phyloP scores from a whole-genome alignment of 805 yeast genomes.

The Kodamaea neixiangensis region DNA sequence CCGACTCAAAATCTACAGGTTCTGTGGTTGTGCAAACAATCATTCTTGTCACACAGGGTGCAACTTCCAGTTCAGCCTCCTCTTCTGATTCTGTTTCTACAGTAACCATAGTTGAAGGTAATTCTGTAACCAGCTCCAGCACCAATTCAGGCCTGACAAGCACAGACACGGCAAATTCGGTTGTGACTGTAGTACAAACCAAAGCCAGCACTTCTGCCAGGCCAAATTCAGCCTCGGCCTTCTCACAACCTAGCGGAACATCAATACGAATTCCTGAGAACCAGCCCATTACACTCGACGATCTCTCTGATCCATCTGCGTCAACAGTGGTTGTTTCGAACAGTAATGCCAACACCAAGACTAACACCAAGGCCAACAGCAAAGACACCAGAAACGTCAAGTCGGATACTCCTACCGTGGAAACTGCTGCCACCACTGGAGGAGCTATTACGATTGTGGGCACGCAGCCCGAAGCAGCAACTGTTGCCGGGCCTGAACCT shows the following conservation, averaged over 20 bases:
- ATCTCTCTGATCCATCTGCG: background rate
- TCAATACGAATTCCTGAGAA: background rate
- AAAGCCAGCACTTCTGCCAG: background rate
- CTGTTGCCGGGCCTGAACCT: conserved; percentile 11
- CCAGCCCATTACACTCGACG: background rate
- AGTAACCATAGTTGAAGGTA: background rate
- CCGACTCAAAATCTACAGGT: background rate
- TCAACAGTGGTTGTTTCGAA: background rate
- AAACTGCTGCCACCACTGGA: conserved; percentile 6
- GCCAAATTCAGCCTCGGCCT: background rate
- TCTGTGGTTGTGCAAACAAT: background rate
- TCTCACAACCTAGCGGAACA: background rate
- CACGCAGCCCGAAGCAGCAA: conserved; percentile 9
- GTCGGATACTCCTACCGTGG: background rate
- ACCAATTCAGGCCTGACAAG: background rate
- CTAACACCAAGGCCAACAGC: conserved; percentile 1
- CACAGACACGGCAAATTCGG: background rate
- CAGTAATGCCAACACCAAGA: background rate
- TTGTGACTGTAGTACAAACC: background rate
- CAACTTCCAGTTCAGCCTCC: background rate
- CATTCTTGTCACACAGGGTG: background rate
- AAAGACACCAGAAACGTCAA: conserved; percentile 1
- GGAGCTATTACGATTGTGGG: conserved; percentile 11
- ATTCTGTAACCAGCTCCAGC: background rate
- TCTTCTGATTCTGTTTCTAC: background rate